Conservation (phyloP, 169 alveolate species). For the Cyclospora cayetanensis region DNA sequence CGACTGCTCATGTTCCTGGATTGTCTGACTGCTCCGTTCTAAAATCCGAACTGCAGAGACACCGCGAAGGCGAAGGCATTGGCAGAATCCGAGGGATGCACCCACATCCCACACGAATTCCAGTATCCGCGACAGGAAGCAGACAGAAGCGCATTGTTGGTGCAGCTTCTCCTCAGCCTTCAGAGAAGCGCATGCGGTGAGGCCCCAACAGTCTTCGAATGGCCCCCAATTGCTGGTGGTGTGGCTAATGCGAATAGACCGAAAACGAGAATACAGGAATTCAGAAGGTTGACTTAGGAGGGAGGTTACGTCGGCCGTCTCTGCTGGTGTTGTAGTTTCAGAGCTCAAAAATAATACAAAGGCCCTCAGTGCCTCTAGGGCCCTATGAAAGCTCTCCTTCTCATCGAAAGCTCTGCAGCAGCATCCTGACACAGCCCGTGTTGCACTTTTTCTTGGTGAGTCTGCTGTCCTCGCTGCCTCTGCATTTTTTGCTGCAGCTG, state of each 20-base stretch:
- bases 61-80: not conserved
- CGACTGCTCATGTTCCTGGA: not conserved
- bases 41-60: conserved; percentile 37
- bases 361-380: conserved; percentile 3
- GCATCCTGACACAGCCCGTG: too few species aligned
- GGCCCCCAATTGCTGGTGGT: conserved; percentile 21
- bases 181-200: conserved; percentile 21
- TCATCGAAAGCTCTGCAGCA: conserved; percentile 41
- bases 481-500: not conserved
- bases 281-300: conserved; percentile 24
- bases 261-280: not conserved
- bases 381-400: conserved; percentile 16
- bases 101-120: conserved; percentile 2
- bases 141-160: conserved; percentile 37
- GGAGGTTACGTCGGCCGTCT: not conserved
- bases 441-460: not conserved
- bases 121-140: not conserved
- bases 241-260: not conserved
- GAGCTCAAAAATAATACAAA: not conserved
- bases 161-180: conserved; percentile 19
- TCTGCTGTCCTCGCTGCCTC: not conserved
- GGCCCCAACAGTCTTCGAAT: conserved; percentile 61
- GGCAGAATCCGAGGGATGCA: conserved; percentile 14
- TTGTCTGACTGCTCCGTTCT: conserved; percentile 4
- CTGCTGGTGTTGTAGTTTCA: not conserved